Evolutionary conservation across 2,329 filamentous ascomycete genomes (phyloP), one percentile per base, ranked within the genome.

Genomic region (Penicillium vulpinum): DNA sequence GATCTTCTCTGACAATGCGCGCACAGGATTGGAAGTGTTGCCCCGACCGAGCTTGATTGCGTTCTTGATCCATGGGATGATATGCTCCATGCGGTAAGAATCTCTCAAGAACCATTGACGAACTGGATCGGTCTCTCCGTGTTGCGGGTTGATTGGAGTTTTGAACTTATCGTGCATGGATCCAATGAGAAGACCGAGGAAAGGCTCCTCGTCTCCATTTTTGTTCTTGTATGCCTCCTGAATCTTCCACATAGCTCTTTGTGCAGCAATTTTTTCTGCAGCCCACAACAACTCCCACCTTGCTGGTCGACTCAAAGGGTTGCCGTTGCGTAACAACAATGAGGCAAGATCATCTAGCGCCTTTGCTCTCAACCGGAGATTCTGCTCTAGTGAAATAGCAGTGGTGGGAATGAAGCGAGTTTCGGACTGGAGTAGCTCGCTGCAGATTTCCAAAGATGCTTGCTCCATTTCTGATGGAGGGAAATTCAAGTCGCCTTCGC

Each of bases 31-130:
- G 61, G 86, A 76, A 5, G 82, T 76, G 10, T 84, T 85, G 54
- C 85, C 84, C 66, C 88, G 88, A 56, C 88, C 80, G 54, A 88
- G 84, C 70, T 90, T 90, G 71, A 93, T 87, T 15, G 87, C 86
- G 70, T 89, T 87, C 66, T 86, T 89, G 9, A 89, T 86, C 88
- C 90, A 94, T 0, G 89, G 88, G 46, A 95, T 81, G 41, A 94
- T 85, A 54, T 89, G 80, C 53, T 92, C 86, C 62, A 95, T 81
- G 28, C 84, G 83, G 73, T 85, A 84, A 31, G 92, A 81, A 67
- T 92, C 89, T 64, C 89, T 83, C 59, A 92, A 81, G 68, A 97
- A 96, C 86, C 90, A 97, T 65, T 91, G 87, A n/a, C 92, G 85
- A 16, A 96, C 86, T 8, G 83, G 80, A 68, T 96, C 91, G 10